phyloP scores from a whole-genome alignment of 495 filamentous ascomycete species.

The Lepidopterella palustris region DNA sequence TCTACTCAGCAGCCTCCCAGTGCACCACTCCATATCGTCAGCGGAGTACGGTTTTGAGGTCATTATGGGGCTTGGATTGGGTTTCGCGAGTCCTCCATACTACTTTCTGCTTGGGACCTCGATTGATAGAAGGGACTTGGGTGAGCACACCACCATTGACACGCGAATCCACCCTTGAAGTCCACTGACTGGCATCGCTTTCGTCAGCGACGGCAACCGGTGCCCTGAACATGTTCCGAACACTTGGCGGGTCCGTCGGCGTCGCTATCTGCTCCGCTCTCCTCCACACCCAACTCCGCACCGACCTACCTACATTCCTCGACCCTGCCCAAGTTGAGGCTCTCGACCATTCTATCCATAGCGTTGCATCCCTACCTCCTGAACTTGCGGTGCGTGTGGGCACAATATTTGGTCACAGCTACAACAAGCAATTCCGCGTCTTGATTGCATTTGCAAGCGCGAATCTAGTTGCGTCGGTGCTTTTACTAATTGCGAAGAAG shows the following conservation, averaged over 20 bases:
- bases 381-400: conserved; percentile 1
- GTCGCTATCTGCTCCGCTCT: conserved; percentile 27
- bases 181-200: not conserved
- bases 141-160: not conserved
- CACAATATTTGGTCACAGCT: conserved; percentile 17
- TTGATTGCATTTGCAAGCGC: conserved; percentile 14
- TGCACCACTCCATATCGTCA: not conserved
- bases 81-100: conserved; percentile 12
- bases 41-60: conserved; percentile 22
- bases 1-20: conserved; percentile 18
- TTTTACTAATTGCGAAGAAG: conserved; percentile 9
- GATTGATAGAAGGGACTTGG: conserved; percentile 13
- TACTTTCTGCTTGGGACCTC: conserved; percentile 11
- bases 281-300: conserved; percentile 11
- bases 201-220: conserved; percentile 16
- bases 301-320: conserved; percentile 12
- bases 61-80: conserved; percentile 22
- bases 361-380: conserved; percentile 2
- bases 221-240: conserved; percentile 26
- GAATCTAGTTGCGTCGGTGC: conserved; percentile 13
- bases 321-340: conserved; percentile 11
- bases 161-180: not conserved
- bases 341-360: conserved; percentile 6
- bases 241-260: conserved; percentile 24
- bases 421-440: conserved; percentile 23